Conservation (phyloP, 2,329 filamentous ascomycete species). For the Monosporascus sp. region DNA sequence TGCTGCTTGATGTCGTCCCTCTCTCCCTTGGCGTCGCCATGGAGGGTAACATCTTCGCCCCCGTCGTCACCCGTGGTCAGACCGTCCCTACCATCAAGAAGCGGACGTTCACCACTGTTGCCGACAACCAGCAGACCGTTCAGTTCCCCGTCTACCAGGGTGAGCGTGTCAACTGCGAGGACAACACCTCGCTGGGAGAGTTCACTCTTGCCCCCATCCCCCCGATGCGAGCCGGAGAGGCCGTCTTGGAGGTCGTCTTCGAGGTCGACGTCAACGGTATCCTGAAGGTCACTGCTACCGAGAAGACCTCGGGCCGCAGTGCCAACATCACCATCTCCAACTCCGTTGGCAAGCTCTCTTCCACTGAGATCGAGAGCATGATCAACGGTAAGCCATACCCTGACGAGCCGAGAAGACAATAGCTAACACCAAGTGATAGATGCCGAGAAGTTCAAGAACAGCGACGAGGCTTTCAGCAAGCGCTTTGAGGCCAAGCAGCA, state of each 20-base stretch:
- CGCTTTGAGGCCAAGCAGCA: slow-evolving; percentile 98
- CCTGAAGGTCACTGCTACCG: slow-evolving; percentile 97
- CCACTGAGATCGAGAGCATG: slow-evolving; percentile 95
- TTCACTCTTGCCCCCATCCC: slow-evolving; percentile 89
- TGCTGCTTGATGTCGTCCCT: slow-evolving; percentile 92
- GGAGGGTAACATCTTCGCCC: slow-evolving; percentile 98
- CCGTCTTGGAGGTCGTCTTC: slow-evolving; percentile 95
- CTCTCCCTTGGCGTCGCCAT: slow-evolving; percentile 98
- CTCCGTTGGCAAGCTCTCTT: slow-evolving; percentile 97
- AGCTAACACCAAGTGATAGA: slow-evolving; percentile 42
- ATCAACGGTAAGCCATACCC: slow-evolving; percentile 60
- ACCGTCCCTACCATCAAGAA: slow-evolving; percentile 81
- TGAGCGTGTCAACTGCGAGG: slow-evolving; percentile 95
- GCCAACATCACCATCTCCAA: slow-evolving; percentile 99
- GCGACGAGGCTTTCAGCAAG: slow-evolving; percentile 98
- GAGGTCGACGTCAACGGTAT: slow-evolving; percentile 99
- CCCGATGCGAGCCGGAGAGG: slow-evolving; percentile 89
- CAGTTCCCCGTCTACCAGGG: slow-evolving; percentile 94
- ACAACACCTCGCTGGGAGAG: slow-evolving; percentile 96
- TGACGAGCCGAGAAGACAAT: neutral
- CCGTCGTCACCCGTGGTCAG: slow-evolving; percentile 76
- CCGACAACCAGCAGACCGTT: slow-evolving; percentile 71
- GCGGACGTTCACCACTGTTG: slow-evolving; percentile 79
- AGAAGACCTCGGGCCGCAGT: slow-evolving; percentile 96
- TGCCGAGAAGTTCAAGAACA: slow-evolving; percentile 97